Evolutionary conservation across 352 stramenopile species (phyloP).

Genomic region (Pythium sukuiense): DNA sequence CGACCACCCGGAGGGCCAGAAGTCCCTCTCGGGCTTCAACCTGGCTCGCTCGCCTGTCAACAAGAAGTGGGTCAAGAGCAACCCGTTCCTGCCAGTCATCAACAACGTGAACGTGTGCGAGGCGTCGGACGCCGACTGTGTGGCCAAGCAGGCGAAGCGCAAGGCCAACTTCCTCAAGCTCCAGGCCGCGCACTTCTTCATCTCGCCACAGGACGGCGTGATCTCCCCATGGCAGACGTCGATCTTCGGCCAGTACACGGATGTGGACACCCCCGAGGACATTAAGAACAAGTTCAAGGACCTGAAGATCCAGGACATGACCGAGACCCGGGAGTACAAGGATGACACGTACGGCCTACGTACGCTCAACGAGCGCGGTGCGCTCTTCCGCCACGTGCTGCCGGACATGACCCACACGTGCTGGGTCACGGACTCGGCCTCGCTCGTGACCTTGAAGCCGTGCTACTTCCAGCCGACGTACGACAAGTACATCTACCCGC

Average conservation of each 20-base stretch:
- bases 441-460: conserved; percentile 6
- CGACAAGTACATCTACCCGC: conserved; percentile 39
- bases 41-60: conserved; percentile 35
- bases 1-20: conserved; percentile 34
- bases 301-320: conserved; percentile 38
- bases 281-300: conserved; percentile 34
- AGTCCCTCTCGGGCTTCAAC: conserved; percentile 37
- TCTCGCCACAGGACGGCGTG: conserved; percentile 31
- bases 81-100: conserved; percentile 35
- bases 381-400: conserved; percentile 26
- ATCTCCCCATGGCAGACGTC: conserved; percentile 39
- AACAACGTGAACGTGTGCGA: conserved; percentile 48
- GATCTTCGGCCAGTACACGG: conserved; percentile 35
- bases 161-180: conserved; percentile 34
- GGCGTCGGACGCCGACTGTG: conserved; percentile 16
- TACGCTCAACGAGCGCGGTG: conserved; percentile 31
- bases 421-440: conserved; percentile 31
- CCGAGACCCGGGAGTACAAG: conserved; percentile 38
- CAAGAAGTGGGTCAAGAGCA: conserved; percentile 24
- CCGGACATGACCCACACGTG: conserved; percentile 31
- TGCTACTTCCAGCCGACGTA: conserved; percentile 42
- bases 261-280: conserved; percentile 28
- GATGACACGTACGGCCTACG: conserved; percentile 38
- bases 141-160: conserved; percentile 29
- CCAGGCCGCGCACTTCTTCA: conserved; percentile 35